Evolutionary conservation across 306 rosid species (phyloP), one percentile per base, ranked within the genome.

Genomic region (Gleditsia sinensis): DNA sequence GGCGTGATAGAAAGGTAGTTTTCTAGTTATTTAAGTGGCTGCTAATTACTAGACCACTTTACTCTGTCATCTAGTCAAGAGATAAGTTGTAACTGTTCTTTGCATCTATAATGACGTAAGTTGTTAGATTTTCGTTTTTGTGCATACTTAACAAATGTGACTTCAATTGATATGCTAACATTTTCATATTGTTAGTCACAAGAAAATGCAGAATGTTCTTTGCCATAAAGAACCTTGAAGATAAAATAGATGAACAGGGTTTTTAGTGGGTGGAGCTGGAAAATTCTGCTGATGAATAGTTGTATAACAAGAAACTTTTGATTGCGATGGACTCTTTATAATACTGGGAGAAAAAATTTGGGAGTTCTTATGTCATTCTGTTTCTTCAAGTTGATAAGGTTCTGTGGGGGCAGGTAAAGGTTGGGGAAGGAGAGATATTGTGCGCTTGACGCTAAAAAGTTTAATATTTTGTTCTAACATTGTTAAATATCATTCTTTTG

Each of bases 241-340:
- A 25, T 75, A 13, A 62, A 49, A 36, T 25, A 75, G 71, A 62
- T 37, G 16, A 17, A 49, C 51, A 62, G 4, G 64, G 64, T 74
- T 60, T 74, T 60, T 49, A 49, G 39, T 48, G 25, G 17, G 40
- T 14, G 24, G 36, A 61, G 56, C 12, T 19, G 25, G 59, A 33
- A 24, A 48, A 6, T 62, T 74, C 17, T 62, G 49, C 27, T 23
- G 45, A 43, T 56, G 30, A 34, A 49, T 69, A 17, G 55, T 30
- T 36, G 23, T 27, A 46, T 48, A 19, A 14, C 19, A 33, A 9
- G 36, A 34, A 34, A 17, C 37, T 9, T 62, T 24, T 50, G 13
- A 30, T 58, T 25, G 30, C 16, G 6, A 5, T 50, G 4, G 8
- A 6, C n/a, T 2, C 7, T 14, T 50, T 50, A 7, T 19, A 1